A percentile compares a stretch with the other conserved stretches of the same genome.
phyloP scores from a whole-genome alignment of 352 stramenopile species.

The Phytophthora tentaculata region DNA sequence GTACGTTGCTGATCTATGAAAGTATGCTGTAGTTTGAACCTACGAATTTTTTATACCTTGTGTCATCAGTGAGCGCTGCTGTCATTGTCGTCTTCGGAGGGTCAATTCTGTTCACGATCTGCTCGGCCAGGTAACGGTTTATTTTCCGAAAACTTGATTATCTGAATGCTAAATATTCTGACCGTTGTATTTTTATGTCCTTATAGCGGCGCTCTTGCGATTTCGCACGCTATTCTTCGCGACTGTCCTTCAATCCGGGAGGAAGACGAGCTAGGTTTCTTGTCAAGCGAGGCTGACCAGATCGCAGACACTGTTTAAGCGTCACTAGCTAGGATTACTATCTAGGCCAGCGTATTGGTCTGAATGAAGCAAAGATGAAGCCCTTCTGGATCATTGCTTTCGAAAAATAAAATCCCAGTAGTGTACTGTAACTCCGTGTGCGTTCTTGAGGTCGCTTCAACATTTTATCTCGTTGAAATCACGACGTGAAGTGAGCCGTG shows the following conservation, averaged over 20 bases:
- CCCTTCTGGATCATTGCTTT: slow-evolving; percentile 10
- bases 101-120: slow-evolving; percentile 90
- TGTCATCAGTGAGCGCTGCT: slow-evolving; percentile 58
- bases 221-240: slow-evolving; percentile 81
- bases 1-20: slow-evolving; percentile 41
- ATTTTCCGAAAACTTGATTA: not conserved
- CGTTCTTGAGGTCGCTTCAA: too few relatives aligned
- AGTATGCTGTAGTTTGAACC: not conserved
- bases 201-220: slow-evolving; percentile 68
- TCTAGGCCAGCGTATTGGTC: slow-evolving; percentile 27
- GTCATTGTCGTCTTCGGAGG: slow-evolving; percentile 87
- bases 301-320: slow-evolving; percentile 77
- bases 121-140: slow-evolving; percentile 70
- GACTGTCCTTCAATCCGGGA: slow-evolving; percentile 77
- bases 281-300: slow-evolving; percentile 66
- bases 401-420: too few relatives aligned
- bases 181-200: not conserved
- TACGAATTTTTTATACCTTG: slow-evolving; percentile 6
- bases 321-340: slow-evolving; percentile 9
- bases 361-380: slow-evolving; percentile 15
- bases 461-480: too few relatives aligned
- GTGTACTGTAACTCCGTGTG: too few relatives aligned
- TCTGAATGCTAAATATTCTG: not conserved
- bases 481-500: too few relatives aligned
- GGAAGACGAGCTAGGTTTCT: slow-evolving; percentile 84